Evolutionary conservation across 805 yeast species (phyloP).

Genomic region (Saccharomycopsis malanga): DNA sequence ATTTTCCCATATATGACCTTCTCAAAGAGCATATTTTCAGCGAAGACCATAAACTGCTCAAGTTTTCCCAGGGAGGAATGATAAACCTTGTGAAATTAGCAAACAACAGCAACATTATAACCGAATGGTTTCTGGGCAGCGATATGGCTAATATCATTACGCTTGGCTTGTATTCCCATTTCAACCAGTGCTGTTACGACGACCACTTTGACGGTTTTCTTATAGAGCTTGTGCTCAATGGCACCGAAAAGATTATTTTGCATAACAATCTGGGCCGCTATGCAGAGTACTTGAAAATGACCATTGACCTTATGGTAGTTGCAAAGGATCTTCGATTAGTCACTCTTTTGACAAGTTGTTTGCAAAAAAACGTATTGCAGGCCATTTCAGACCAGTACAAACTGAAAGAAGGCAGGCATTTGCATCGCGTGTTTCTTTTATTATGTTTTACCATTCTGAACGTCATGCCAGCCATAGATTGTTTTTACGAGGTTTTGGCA

Average conservation of each 20-base stretch:
- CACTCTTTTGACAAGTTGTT: background rate
- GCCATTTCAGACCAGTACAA: background rate
- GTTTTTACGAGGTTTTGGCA: background rate
- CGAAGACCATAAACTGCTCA: background rate
- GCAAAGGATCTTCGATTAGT: background rate
- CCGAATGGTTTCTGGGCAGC: background rate
- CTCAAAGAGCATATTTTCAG: conserved; percentile 5
- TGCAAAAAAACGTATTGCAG: background rate
- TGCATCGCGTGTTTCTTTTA: background rate
- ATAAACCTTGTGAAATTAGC: background rate
- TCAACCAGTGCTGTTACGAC: conserved; percentile 4
- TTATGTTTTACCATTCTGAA: background rate
- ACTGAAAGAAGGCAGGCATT: background rate
- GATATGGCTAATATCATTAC: background rate
- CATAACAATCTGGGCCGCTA: background rate
- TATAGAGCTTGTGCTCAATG: background rate
- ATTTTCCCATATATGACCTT: conserved; percentile 9
- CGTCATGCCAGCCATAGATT: background rate
- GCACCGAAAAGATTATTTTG: background rate
- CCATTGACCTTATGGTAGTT: background rate
- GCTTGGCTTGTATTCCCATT: background rate
- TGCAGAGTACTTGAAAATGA: background rate
- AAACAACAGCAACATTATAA: background rate
- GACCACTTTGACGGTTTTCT: background rate
- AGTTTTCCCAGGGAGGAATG: conserved; percentile 3